Percentiles rank a stretch among this genome's conserved stretches.
phyloP scores from a whole-genome alignment of 164 flowering plant genomes.

The Vitis riparia region DNA sequence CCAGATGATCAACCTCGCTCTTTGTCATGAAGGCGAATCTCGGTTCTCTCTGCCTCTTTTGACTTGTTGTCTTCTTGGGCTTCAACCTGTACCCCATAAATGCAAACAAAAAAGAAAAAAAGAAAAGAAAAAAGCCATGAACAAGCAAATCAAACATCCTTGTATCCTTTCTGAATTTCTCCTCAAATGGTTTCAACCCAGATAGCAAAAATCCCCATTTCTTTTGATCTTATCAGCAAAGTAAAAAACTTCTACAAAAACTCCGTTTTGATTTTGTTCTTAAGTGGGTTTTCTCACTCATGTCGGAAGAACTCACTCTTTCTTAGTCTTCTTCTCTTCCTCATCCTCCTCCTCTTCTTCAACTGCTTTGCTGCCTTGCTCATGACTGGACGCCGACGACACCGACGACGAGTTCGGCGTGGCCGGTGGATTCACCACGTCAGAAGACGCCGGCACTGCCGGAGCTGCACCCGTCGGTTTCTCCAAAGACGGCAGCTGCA shows the following conservation, averaged over 20 bases:
- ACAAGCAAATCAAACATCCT: too few relatives aligned
- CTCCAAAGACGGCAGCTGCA: neutral
- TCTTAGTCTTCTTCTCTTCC: slow-evolving; percentile 30
- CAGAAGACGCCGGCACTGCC: slow-evolving; percentile 18
- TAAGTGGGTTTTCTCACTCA: neutral
- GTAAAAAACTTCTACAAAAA: neutral
- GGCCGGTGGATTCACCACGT: slow-evolving; percentile 36
- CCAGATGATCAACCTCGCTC: slow-evolving; percentile 75
- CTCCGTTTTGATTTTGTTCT: neutral
- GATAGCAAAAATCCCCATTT: neutral
- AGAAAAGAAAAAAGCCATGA: neutral
- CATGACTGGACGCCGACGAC: slow-evolving; percentile 40
- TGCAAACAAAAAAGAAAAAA: slow-evolving; percentile 1
- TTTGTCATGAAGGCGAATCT: slow-evolving; percentile 75
- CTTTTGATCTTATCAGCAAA: neutral
- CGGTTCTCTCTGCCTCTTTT: slow-evolving; percentile 56
- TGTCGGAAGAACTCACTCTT: slow-evolving; percentile 35
- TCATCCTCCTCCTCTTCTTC: slow-evolving; percentile 33
- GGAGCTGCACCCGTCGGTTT: neutral
- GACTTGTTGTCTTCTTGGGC: slow-evolving; percentile 42
- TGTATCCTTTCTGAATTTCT: neutral
- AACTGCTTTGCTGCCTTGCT: slow-evolving; percentile 30
- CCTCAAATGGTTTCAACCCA: neutral
- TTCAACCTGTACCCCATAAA: slow-evolving; percentile 35
- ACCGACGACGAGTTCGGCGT: slow-evolving; percentile 61